Evolutionary conservation across 805 yeast genomes (phyloP), one percentile per base, ranked within the genome.

Genomic region (Isabelozyma gotoi): DNA sequence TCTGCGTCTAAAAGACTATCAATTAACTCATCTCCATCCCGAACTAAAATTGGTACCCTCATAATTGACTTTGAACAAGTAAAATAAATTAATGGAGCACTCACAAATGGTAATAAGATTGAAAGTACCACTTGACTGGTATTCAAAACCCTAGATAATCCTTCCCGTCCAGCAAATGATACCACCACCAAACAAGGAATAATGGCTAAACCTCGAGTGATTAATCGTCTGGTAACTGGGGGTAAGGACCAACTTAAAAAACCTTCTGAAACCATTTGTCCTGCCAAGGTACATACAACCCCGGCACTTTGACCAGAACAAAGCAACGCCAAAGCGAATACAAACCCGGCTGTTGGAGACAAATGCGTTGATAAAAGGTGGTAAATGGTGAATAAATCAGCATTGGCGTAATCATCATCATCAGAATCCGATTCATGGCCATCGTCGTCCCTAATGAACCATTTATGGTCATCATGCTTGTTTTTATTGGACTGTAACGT

Each of bases 281-380:
- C 96, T 2, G 97, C 91, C 55, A 91, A 75, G 0, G 97, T 91
- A 59, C 96, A 90, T 15, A 90, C 96, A 33, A 92, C 87, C 34
- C 97, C 97, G 2, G 97, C 97, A 55, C 94, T 84, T 58, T 90
- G 92, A n/a, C 97, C 97, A 11, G 92, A 84, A 59, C 87, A 90
- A 37, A 90, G 70, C 65, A 90, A 77, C 1, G 97, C 97, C 39
- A 89, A 65, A 0, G 96, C 97, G 71, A 91, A 90, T 0, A 90
- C 84, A 7, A 87, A 70, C 5, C 96, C 97, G 0, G 97, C 97
- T 5, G 90, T 81, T 12, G 87, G 85, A 1, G 96, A 86, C 33
- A 90, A 73, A 55, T 86, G 87, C 21, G 73, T 68, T 4, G 81
- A 73, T 19, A 90, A 74, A 63, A 90, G 70, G 44, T 83, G 76